Conservation (phyloP, 352 stramenopile species). For the Phytophthora nicotianae region DNA sequence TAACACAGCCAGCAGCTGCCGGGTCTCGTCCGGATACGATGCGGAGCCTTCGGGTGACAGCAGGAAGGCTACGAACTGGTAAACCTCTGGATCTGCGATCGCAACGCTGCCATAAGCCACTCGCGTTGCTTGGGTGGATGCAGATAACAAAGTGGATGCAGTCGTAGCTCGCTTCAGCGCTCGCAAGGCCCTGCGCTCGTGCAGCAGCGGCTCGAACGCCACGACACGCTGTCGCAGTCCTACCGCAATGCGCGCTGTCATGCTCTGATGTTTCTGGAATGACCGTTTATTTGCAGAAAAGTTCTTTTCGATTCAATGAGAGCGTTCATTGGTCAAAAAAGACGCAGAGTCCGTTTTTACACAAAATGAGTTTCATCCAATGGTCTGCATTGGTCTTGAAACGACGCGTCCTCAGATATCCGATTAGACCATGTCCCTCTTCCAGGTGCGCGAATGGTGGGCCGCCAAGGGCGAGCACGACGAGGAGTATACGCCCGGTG, state of each 20-base stretch:
- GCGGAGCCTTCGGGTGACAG: constrained; percentile 25
- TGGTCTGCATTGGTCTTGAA: constrained; percentile 20
- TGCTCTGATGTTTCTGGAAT: constrained; percentile 19
- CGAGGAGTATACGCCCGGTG: constrained; percentile 85
- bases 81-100: constrained; percentile 42
- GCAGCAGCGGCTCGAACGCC: constrained; percentile 52
- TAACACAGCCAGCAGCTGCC: constrained; percentile 24
- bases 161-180: constrained; percentile 19
- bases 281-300: constrained; percentile 23
- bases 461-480: constrained; percentile 62
- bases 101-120: constrained; percentile 29
- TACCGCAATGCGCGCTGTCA: constrained; percentile 32
- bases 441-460: constrained; percentile 92
- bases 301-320: background rate
- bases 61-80: constrained; percentile 41
- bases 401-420: constrained; percentile 34
- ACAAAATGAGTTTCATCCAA: constrained; percentile 7
- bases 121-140: background rate
- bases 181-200: constrained; percentile 31
- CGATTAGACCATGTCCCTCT: constrained; percentile 79
- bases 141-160: background rate
- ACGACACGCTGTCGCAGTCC: constrained; percentile 42
- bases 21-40: constrained; percentile 33
- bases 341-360: background rate
- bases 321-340: constrained; percentile 10